Percentiles rank a stretch among this genome's conserved stretches.
Conservation (phyloP, 116 monocot genomes). For the Zostera marina region DNA sequence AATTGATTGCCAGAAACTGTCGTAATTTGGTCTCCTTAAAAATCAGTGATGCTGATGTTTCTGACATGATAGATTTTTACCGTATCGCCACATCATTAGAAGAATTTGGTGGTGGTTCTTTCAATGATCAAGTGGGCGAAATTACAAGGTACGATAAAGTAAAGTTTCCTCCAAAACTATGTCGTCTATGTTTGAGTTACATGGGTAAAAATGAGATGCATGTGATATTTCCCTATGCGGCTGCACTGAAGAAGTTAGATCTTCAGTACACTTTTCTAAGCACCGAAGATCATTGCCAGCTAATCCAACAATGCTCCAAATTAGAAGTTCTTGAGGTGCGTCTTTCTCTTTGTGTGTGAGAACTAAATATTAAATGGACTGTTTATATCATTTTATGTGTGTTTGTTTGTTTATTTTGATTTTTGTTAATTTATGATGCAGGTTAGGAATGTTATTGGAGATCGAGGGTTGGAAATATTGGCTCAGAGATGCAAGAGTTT, state of each 20-base stretch:
- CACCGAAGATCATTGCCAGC: constrained; percentile 92
- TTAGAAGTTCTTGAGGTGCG: constrained; percentile 83
- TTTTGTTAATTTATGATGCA: constrained; percentile 5
- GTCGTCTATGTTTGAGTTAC: constrained; percentile 38
- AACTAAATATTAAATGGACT: neutral
- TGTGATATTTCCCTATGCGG: constrained; percentile 51
- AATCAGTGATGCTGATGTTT: constrained; percentile 67
- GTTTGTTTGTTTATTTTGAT: neutral
- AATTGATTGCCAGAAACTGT: constrained; percentile 61
- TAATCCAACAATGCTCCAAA: constrained; percentile 73
- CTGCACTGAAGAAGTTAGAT: constrained; percentile 72
- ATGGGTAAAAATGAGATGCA: constrained; percentile 74
- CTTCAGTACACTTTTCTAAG: constrained; percentile 71
- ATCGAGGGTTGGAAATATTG: constrained; percentile 76
- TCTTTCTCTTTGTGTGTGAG: neutral
- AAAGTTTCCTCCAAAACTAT: constrained; percentile 42
- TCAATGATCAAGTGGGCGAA: constrained; percentile 36
- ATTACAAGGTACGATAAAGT: constrained; percentile 24
- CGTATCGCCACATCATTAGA: constrained; percentile 33
- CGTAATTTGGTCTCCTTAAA: constrained; percentile 45
- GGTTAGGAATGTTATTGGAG: constrained; percentile 91
- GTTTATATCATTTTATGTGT: neutral
- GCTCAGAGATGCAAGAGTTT: constrained; percentile 58
- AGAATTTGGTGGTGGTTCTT: constrained; percentile 84
- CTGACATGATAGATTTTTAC: constrained; percentile 43